phyloP scores from a whole-genome alignment of 2,329 filamentous ascomycete species.

The Cordyceps cicadae region DNA sequence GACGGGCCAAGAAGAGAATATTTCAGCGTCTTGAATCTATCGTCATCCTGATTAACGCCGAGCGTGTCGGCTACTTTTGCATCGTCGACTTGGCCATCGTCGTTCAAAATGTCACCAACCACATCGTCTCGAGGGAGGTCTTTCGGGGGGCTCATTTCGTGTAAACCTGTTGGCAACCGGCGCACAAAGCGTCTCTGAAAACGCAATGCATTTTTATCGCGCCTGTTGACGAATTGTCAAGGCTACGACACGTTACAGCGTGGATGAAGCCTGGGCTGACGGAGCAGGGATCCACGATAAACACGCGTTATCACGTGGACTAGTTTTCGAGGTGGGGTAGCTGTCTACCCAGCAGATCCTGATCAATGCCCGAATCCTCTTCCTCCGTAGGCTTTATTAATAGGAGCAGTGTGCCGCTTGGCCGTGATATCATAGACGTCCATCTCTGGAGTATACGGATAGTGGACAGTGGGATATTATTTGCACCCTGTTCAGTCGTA shows the following conservation, averaged over 20 bases:
- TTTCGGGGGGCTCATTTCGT: constrained; percentile 1
- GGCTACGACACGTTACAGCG: not conserved
- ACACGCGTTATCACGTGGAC: constrained; percentile 11
- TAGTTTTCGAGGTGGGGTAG: not conserved
- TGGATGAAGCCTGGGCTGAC: not conserved
- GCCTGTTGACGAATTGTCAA: not conserved
- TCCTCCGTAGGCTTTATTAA: no score
- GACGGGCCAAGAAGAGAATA: constrained; percentile 87
- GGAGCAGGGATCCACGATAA: not conserved
- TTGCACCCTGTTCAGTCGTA: no score
- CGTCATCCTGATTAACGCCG: constrained; percentile 19
- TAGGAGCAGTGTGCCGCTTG: no score
- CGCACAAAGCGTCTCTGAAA: not conserved
- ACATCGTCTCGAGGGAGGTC: not conserved
- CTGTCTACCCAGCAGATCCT: no score
- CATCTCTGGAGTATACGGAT: no score
- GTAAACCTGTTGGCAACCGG: not conserved
- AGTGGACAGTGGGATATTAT: no score
- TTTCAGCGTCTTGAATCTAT: constrained; percentile 58
- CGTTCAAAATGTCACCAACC: not conserved
- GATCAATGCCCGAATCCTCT: no score
- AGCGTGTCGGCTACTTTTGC: constrained; percentile 7
- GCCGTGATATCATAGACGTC: no score
- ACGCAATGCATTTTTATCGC: constrained; percentile 4
- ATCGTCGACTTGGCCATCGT: constrained; percentile 4